Evolutionary conservation across 441 rosid species (phyloP).

Genomic region (Erysimum cheiri): DNA sequence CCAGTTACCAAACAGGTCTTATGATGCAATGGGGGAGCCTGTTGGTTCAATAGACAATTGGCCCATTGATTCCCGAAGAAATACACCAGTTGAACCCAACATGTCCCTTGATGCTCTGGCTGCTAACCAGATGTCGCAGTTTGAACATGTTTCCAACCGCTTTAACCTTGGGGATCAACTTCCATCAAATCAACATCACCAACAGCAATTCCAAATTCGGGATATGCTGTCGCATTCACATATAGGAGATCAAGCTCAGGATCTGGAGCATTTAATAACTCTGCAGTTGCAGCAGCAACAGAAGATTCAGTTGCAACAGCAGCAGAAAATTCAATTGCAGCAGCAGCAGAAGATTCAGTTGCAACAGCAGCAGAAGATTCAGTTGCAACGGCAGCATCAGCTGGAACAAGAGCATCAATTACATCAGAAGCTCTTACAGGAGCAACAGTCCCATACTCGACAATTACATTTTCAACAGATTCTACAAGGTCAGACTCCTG

Average conservation of each 20-base stretch:
- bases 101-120: conserved; percentile 54
- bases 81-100: conserved; percentile 49
- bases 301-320: conserved; percentile 51
- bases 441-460: conserved; percentile 69
- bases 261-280: conserved; percentile 57
- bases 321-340: conserved; percentile 53
- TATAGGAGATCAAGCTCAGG: conserved; percentile 34
- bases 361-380: conserved; percentile 68
- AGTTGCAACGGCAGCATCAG: conserved; percentile 62
- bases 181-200: conserved; percentile 55
- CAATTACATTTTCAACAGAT: conserved; percentile 72
- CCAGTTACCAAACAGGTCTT: conserved; percentile 52
- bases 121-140: conserved; percentile 54
- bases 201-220: conserved; percentile 43
- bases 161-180: conserved; percentile 64
- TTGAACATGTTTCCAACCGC: conserved; percentile 58
- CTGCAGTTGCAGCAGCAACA: conserved; percentile 60
- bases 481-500: conserved; percentile 61
- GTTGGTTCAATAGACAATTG: conserved; percentile 55
- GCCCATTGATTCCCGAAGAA: conserved; percentile 60
- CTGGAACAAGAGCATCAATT: conserved; percentile 73
- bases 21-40: conserved; percentile 54
- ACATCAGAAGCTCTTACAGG: conserved; percentile 75
- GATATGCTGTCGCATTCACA: conserved; percentile 30
- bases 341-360: conserved; percentile 60